These are phyloP conservation scores for Sugiyamaella valdiviana DNA, from an alignment of 805 yeast species.

Conservation along the genomic window DNA sequence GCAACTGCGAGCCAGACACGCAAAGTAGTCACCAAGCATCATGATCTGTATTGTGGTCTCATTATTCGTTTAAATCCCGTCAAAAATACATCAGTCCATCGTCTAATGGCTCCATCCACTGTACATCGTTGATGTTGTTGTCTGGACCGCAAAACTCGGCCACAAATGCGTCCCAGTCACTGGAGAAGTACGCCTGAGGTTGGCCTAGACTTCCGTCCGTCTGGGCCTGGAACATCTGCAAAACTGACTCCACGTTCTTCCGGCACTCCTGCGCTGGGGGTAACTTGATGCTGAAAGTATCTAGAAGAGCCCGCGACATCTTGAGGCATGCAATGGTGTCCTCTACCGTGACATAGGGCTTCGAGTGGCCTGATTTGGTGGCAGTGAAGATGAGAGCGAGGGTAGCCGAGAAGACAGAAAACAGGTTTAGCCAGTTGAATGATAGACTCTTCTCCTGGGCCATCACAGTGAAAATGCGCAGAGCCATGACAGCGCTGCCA, in stretches of 20 bases:
- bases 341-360: conserved; percentile 1
- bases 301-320: conserved; percentile 10
- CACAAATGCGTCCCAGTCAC: background rate
- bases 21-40: no score
- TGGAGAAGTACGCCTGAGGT: background rate
- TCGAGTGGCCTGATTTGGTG: conserved; percentile 9
- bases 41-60: background rate
- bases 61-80: background rate
- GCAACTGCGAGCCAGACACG: conserved; percentile 5
- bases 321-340: conserved; percentile 7
- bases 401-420: conserved; percentile 18
- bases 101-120: background rate
- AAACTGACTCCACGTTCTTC: conserved; percentile 8
- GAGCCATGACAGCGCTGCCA: conserved; percentile 18
- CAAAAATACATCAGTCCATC: background rate
- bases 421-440: conserved; percentile 21
- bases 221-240: background rate
- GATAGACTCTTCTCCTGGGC: conserved; percentile 15
- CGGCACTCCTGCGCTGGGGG: conserved; percentile 16
- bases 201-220: background rate
- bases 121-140: background rate
- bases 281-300: conserved; percentile 11
- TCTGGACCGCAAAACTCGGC: background rate
- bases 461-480: conserved; percentile 16
- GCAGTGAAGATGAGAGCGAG: conserved; percentile 17